Conservation (phyloP, 768 basidiomycete genomes). For the Leccinum incarnatum region DNA sequence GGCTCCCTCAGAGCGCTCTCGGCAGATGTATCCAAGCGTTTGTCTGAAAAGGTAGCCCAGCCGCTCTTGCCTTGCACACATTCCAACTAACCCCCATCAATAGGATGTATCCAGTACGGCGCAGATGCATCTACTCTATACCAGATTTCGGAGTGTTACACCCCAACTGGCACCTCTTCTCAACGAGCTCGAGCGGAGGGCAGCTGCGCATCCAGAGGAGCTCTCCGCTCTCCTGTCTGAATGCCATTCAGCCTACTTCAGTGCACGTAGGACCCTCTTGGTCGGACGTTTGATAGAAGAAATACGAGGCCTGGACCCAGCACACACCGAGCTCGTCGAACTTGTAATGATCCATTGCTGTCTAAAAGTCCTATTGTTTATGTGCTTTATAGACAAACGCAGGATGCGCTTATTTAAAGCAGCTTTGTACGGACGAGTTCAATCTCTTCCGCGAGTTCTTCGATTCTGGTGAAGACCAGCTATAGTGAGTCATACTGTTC, state of each 20-base stretch:
- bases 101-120: slow-evolving; percentile 80
- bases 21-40: slow-evolving; percentile 69
- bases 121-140: slow-evolving; percentile 83
- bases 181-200: slow-evolving; percentile 81
- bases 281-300: slow-evolving; percentile 75
- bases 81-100: slow-evolving; percentile 1
- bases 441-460: slow-evolving; percentile 84
- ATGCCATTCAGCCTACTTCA: slow-evolving; percentile 85
- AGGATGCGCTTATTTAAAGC: slow-evolving; percentile 91
- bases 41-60: slow-evolving; percentile 64
- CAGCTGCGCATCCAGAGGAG: slow-evolving; percentile 76
- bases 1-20: slow-evolving; percentile 77
- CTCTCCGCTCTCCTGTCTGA: slow-evolving; percentile 76
- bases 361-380: neutral
- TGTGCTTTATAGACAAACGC: slow-evolving; percentile 64
- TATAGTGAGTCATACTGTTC: slow-evolving; percentile 52
- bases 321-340: slow-evolving; percentile 80
- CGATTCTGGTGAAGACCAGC: slow-evolving; percentile 71
- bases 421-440: slow-evolving; percentile 89
- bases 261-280: slow-evolving; percentile 67
- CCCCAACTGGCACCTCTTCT: slow-evolving; percentile 73
- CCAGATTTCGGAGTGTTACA: slow-evolving; percentile 77
- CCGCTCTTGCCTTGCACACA: neutral
- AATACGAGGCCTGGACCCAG: slow-evolving; percentile 78
- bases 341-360: slow-evolving; percentile 49